A percentile compares a stretch with the other conserved stretches of the same genome.
Conservation (phyloP, 352 stramenopile species). For the Phytophthora macrochlamydospora region DNA sequence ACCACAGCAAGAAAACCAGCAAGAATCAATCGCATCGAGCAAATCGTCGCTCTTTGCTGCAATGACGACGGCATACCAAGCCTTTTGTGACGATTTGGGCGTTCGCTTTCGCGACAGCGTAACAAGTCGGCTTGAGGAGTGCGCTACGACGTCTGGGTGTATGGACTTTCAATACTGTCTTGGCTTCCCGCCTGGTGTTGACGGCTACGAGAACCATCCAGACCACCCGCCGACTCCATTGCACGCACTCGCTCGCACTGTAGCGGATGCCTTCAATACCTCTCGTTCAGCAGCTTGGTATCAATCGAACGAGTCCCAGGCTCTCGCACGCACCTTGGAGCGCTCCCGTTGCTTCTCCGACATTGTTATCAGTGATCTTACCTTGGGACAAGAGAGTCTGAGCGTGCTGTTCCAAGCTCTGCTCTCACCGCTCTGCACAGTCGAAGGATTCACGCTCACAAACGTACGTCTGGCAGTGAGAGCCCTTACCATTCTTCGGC, state of each 20-base stretch:
- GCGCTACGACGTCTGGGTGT: constrained; percentile 35
- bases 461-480: constrained; percentile 49
- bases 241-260: constrained; percentile 12
- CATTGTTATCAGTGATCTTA: constrained; percentile 55
- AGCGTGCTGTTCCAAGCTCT: constrained; percentile 58
- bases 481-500: constrained; percentile 52
- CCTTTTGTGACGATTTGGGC: constrained; percentile 65
- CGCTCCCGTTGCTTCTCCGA: constrained; percentile 48
- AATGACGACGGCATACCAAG: constrained; percentile 55
- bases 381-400: constrained; percentile 47
- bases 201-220: constrained; percentile 34
- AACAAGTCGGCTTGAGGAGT: constrained; percentile 52
- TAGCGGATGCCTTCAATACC: constrained; percentile 21
- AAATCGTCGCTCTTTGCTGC: constrained; percentile 24
- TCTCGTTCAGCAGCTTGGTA: constrained; percentile 16
- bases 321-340: constrained; percentile 47
- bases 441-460: constrained; percentile 50
- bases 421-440: constrained; percentile 35
- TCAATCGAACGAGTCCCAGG: constrained; percentile 52
- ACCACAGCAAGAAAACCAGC: constrained; percentile 14
- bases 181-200: constrained; percentile 32
- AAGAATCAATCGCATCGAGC: neutral
- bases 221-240: constrained; percentile 17
- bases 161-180: constrained; percentile 78
- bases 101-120: constrained; percentile 57